phyloP scores from a whole-genome alignment of 345 rosid species.

The rapeseed (Brassica napus) region DNA sequence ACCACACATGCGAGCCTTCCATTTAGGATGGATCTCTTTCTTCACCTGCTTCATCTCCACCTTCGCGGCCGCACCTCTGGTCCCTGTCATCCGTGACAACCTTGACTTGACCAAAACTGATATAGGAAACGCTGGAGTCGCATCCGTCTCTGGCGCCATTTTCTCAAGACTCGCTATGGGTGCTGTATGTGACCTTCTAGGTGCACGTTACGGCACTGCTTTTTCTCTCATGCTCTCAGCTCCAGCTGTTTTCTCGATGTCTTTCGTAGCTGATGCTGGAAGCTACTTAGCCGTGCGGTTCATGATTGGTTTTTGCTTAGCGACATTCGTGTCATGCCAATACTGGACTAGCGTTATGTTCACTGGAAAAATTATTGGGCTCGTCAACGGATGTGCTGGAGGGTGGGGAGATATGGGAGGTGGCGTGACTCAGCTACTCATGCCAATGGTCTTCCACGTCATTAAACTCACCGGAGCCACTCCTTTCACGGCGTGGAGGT shows the following conservation, averaged over 20 bases:
- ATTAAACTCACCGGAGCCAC: conserved; percentile 58
- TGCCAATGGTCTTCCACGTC: conserved; percentile 72
- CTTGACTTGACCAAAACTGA: conserved; percentile 64
- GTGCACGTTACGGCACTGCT: conserved; percentile 79
- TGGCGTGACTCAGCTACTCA: conserved; percentile 75
- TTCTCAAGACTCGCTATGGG: conserved; percentile 87
- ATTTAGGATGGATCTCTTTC: conserved; percentile 87
- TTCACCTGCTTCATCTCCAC: conserved; percentile 87
- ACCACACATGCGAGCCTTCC: conserved; percentile 91
- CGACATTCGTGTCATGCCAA: conserved; percentile 88
- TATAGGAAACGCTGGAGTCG: conserved; percentile 83
- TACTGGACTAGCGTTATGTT: conserved; percentile 95
- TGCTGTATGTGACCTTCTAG: conserved; percentile 71
- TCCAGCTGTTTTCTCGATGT: conserved; percentile 83
- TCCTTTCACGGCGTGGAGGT: conserved; percentile 90
- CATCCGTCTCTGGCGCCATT: conserved; percentile 81
- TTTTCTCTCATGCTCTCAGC: conserved; percentile 71
- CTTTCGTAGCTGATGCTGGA: conserved; percentile 55
- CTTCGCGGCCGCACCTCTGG: conserved; percentile 83
- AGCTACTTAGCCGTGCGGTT: conserved; percentile 73
- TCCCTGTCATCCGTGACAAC: conserved; percentile 79
- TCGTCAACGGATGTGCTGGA: conserved; percentile 80
- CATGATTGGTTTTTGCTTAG: conserved; percentile 92
- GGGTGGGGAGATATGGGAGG: conserved; percentile 99
- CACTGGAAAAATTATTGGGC: conserved; percentile 73